A percentile compares a stretch with the other conserved stretches of the same genome.
Evolutionary conservation across 805 yeast genomes (phyloP).

Genomic region (Phaffomyces antillensis): DNA sequence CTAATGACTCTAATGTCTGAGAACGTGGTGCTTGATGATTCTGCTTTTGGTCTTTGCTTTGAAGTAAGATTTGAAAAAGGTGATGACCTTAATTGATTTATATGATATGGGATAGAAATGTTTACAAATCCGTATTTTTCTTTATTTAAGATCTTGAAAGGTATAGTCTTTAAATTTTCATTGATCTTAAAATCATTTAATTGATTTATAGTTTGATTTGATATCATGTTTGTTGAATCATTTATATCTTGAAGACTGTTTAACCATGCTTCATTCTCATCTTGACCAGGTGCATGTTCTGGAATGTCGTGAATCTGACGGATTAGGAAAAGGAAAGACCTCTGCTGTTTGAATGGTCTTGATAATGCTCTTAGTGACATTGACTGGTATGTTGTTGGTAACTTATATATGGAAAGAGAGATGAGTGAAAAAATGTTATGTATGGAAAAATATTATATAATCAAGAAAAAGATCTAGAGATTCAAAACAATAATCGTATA

Average conservation of each 20-base stretch:
- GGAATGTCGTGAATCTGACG: slow-evolving; percentile 15
- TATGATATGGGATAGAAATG: slow-evolving; percentile 11
- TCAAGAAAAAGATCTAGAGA: background rate
- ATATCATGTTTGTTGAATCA: background rate
- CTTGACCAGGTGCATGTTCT: slow-evolving; percentile 34
- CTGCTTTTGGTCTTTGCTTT: slow-evolving; percentile 37
- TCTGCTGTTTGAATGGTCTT: background rate
- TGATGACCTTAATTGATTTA: slow-evolving; percentile 22
- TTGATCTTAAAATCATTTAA: slow-evolving; percentile 5
- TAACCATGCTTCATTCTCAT: slow-evolving; percentile 38
- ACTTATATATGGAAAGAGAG: too few relatives aligned
- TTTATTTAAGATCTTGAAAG: slow-evolving; percentile 1
- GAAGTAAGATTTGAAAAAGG: slow-evolving; percentile 31
- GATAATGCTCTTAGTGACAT: background rate
- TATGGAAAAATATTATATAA: background rate
- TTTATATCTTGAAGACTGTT: slow-evolving; percentile 12
- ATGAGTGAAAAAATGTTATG: too few relatives aligned
- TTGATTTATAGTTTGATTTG: background rate
- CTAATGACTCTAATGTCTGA: slow-evolving; percentile 64
- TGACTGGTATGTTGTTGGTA: background rate
- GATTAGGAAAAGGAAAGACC: background rate
- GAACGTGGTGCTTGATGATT: slow-evolving; percentile 32
- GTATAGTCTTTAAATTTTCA: background rate
- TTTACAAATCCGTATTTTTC: slow-evolving; percentile 6
- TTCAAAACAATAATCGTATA: too few relatives aligned